Base-by-base conservation (phyloP, 2,329 filamentous ascomycete species). In the Fusarium haematococcum region DNA sequence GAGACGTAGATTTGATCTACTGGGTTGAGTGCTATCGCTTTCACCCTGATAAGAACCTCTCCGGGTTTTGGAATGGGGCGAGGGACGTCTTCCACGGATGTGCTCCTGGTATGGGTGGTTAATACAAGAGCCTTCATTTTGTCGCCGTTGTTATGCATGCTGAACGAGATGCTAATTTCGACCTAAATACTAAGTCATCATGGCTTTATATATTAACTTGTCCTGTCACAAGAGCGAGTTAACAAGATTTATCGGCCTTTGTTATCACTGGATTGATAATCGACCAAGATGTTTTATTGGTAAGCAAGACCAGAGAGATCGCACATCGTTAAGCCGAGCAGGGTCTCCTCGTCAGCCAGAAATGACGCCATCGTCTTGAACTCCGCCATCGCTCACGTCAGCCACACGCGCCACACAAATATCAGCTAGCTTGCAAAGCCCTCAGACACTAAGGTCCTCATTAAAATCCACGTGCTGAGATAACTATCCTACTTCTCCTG, bases 1-100 rank as follows among this genome's bases (percentile, higher is more conserved):
- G 45, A 62, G 2, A 80, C 79, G 58, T 84, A 85, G 1, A 85
- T 77, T 8, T 80, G 69, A 45, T 80, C 79, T 1, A 81, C 75
- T 0, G 78, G 78, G 2, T 80, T 81, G 8, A 81, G 63, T 0
- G 79, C 79, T 48, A 81, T 69, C 1, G 78, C 77, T 6, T 68
- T 64, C 10, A 81, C 74, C 0, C 61, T 72, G 3, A 81, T 62
- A 1, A 81, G 65, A 20, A 80, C 56, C 27, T 81, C 77, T 0
- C 70, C 65, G 1, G 50, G 4, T 0, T 35, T 18, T 5, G 75
- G 76, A 4, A 27, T 25, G 1, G 78, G 78, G 2, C 35, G 60
- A 11, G 67, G 63, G n/a, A 79, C 5, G 13, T 79, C 65, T 9
- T 64, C 65, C 4, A 80, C 63, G 2, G 37, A 30, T 16, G 69